These are phyloP conservation scores for Aspergillus terreus DNA, from an alignment of 2,329 filamentous ascomycete genomes.

Conservation along the genomic window DNA sequence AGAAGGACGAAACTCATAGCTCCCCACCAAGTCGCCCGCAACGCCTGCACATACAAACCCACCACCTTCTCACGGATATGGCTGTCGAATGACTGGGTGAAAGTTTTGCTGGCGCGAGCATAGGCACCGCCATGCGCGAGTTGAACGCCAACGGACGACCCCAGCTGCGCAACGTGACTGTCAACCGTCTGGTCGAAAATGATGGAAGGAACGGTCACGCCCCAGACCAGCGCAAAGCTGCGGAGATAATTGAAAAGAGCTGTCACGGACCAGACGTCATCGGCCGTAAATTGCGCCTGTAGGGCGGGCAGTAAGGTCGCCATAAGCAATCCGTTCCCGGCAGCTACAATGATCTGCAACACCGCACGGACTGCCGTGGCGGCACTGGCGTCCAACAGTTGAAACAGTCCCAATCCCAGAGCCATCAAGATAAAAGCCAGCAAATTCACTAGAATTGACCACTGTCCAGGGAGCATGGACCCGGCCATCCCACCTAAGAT, in stretches of 20 bases:
- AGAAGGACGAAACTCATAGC: neutral
- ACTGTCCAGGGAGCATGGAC: neutral
- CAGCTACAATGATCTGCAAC: neutral
- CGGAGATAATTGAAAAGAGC: neutral
- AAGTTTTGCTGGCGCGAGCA: neutral
- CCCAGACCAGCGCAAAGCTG: neutral
- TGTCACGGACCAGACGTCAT: neutral
- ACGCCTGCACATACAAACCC: neutral
- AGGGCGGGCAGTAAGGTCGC: neutral
- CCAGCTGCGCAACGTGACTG: neutral
- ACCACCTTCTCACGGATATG: neutral
- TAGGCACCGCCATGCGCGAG: neutral
- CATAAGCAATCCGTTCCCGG: neutral
- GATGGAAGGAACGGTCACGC: neutral
- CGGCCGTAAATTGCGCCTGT: neutral
- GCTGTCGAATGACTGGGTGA: neutral
- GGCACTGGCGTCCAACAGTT: neutral
- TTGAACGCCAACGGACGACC: neutral
- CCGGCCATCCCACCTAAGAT: neutral
- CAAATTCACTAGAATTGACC: neutral
- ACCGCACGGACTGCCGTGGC: neutral
- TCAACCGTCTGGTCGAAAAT: neutral
- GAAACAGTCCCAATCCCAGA: neutral
- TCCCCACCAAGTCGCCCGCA: neutral
- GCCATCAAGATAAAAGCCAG: neutral